phyloP scores from a whole-genome alignment of 495 filamentous ascomycete species.

The Clohesyomyces aquaticus region DNA sequence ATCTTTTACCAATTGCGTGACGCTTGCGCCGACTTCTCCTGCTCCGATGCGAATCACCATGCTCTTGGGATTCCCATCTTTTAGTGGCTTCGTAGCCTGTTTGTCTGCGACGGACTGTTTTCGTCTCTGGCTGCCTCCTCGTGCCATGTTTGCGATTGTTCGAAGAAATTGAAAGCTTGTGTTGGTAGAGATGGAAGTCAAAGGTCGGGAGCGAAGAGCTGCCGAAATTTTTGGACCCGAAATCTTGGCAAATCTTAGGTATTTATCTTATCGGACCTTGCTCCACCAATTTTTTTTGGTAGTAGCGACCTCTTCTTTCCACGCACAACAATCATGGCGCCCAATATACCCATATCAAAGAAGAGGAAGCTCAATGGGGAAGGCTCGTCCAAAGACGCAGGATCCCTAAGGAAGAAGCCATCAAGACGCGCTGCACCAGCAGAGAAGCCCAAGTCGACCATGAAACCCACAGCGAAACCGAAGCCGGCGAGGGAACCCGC shows the following conservation, averaged over 20 bases:
- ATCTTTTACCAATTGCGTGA: slow-evolving; percentile 90
- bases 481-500: slow-evolving; percentile 2
- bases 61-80: slow-evolving; percentile 74
- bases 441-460: neutral
- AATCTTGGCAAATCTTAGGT: slow-evolving; percentile 35
- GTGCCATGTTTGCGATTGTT: slow-evolving; percentile 17
- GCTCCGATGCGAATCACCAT: slow-evolving; percentile 99
- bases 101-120: slow-evolving; percentile 36
- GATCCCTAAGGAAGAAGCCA: neutral
- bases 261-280: slow-evolving; percentile 33
- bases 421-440: slow-evolving; percentile 15
- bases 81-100: slow-evolving; percentile 12
- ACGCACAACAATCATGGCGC: neutral
- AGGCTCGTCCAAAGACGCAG: neutral
- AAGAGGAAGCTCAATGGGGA: slow-evolving; percentile 35
- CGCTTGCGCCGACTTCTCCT: slow-evolving; percentile 86
- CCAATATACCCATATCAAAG: slow-evolving; percentile 25
- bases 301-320: neutral
- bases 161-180: neutral
- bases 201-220: neutral
- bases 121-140: slow-evolving; percentile 20
- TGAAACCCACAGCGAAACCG: slow-evolving; percentile 7
- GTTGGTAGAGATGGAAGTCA: slow-evolving; percentile 4
- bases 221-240: slow-evolving; percentile 23
- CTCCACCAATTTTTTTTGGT: slow-evolving; percentile 20